phyloP scores from a whole-genome alignment of 1,284 basidiomycete genomes.

The Mixia osmundae region DNA sequence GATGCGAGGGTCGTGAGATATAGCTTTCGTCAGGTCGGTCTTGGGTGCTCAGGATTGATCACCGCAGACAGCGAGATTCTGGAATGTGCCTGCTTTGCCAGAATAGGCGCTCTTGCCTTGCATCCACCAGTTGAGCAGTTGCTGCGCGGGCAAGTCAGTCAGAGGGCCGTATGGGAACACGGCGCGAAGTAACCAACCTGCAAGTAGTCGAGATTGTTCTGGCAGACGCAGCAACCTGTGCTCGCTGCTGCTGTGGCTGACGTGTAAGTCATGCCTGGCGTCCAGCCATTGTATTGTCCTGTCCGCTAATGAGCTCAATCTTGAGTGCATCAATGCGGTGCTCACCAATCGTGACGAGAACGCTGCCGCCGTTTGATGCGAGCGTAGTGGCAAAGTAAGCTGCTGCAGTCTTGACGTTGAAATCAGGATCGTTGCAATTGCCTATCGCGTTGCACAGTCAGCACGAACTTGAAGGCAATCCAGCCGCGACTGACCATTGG shows the following conservation, averaged over 20 bases:
- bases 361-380: constrained; percentile 31
- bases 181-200: neutral
- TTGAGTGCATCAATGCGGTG: constrained; percentile 37
- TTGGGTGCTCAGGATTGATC: no score
- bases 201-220: constrained; percentile 29
- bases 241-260: constrained; percentile 33
- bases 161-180: neutral
- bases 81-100: neutral
- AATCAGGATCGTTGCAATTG: constrained; percentile 8
- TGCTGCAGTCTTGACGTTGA: constrained; percentile 29
- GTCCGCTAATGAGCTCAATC: neutral
- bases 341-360: constrained; percentile 36
- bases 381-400: constrained; percentile 36
- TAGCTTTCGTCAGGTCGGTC: no score
- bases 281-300: constrained; percentile 33
- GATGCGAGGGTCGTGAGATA: no score
- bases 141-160: neutral
- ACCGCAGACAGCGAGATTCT: constrained; percentile 1
- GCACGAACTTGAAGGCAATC: neutral
- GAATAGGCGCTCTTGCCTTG: neutral
- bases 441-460: neutral
- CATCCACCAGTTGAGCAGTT: neutral
- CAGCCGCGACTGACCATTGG: constrained; percentile 31
- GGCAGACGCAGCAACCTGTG: constrained; percentile 38
- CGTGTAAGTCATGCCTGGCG: constrained; percentile 31